Evolutionary conservation across 164 flowering plant genomes (phyloP), one percentile per base, ranked within the genome.

Genomic region (Brasenia schreberi): DNA sequence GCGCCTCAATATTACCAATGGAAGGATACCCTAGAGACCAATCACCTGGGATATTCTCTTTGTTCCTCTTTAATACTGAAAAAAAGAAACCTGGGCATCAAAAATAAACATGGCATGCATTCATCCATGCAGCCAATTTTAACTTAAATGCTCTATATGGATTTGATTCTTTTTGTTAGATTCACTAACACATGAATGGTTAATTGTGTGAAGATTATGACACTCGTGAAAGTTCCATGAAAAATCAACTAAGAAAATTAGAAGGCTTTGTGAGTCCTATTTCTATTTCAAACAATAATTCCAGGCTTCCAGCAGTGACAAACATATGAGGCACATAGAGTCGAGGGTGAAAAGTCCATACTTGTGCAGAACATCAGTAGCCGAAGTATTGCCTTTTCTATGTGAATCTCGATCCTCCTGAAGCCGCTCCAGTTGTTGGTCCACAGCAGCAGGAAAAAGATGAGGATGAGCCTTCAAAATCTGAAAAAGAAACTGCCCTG

Each of bases 361-460:
- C 63, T 23, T 61, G 33, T 61, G 18, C 67, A 75, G 78, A 64
- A 75, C 78, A 76, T 90, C 88, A 71, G 80, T 79, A 63, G 85
- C 70, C 64, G 83, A 64, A 44, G 76, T 42, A 63, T 83, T 62
- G 69, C 82, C 83, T 75, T 81, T 75, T 59, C 39, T 74, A 65
- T 80, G 78, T 19, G 81, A 73, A 75, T 86, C 89, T 65, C 80
- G 87, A 53, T 86, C 90, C 59, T 67, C 75, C 66, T 82, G 86
- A 72, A 93, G 87, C 68, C 76, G 81, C 83, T 87, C 94, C 56
- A 93, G 91, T 78, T 93, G 96, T 77, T 93, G 97, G 68, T 93
- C 98, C 71, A 89, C 76, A 44, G 97, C 84, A 45, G 96, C 84
- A 43, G 87, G 85, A 23, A 85, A 87, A 42, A 93, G 81, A 81